Evolutionary conservation across 768 basidiomycete genomes (phyloP), one percentile per base, ranked within the genome.

Genomic region (Wakefieldia striispora): DNA sequence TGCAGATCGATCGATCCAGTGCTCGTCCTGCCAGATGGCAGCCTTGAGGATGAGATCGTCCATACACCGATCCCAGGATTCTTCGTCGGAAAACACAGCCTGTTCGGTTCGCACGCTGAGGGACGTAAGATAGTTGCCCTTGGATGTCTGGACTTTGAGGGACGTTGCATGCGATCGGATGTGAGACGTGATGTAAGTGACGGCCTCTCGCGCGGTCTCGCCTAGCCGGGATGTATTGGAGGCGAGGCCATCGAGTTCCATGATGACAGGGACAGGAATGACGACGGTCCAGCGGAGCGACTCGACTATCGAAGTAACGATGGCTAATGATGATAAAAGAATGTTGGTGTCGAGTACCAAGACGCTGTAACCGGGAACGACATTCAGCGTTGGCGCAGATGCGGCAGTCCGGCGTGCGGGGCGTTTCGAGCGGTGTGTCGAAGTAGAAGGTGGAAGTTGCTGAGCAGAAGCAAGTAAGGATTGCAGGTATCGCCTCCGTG

Each of bases 301-400:
- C 66, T 95, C 91, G 44, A 97, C 75, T 50, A 98, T 75, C 12
- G 84, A 78, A 0, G 80, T 68, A 50, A 99, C 76, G 56, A 87
- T 73, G 0, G 83, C 66, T 4, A 97, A 75, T 0, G 91, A 92
- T 0, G 91, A 88, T 14, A 98, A 78, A 0, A 99, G 75, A 48
- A 97, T 90, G 71, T 98, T 98, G 41, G 95, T 97, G 69, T 98
- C 95, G 61, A 95, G 74, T 24, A 99, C 86, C 49, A 99, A 85
- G 39, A 88, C 75, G 11, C 92, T 92, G 69, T 93, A 97, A 3
- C 95, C 95, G 3, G 90, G 78, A 6, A 89, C 72, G 56, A 92
- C 79, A 41, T 73, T 71, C 16, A 89, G 65, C 9, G 70, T 67
- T 12, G 76, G 70, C 13, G 67, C 76, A 6, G 66, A 63, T 19